Evolutionary conservation across 108 stramenopile genomes (phyloP), one percentile per base, ranked within the genome.

Genomic region (Hondaea fermentalgiana): DNA sequence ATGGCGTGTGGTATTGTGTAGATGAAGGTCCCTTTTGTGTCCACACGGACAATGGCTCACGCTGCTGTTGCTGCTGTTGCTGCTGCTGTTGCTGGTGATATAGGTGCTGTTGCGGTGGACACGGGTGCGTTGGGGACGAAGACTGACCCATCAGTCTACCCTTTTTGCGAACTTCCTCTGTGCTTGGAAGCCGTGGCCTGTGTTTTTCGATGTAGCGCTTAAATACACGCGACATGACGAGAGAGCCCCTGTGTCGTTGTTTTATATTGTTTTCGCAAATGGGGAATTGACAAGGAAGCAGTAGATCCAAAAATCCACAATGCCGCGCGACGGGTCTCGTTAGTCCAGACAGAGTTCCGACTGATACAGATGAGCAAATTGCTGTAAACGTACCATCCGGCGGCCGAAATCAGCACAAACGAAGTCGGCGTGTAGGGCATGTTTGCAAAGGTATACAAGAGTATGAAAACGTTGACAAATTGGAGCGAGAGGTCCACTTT

Each of bases 391-490:
- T 69, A 69, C 76, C 76, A 83, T 43, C 76, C 44, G 45, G 43
- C 76, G 23, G 28, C 14, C n/a, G 76, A 53, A 16, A 83, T 83
- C 19, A 83, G 76, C 51, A 83, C 51, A 53, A 83, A 83, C 0
- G 76, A 53, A 6, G 76, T 83, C 45, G 76, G 76, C 23, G 76
- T 83, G 51, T 83, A 83, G 6, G 76, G 76, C 76, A 83, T 83
- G 76, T 83, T 53, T 53, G 45, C 49, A 3, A 83, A 83, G 28
- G 76, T 53, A 35, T 83, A 83, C 3, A 83, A 53, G 49, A 83
- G 25, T 6, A 83, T 53, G 51, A 47, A 43, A 12, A 53, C n/a
- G 76, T 83, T 83, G 76, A 83, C 76, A 55, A 53, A 6, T 43
- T 83, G 76, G 3, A 83, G 76, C 25, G 49, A 83, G 45, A 83